Percentiles rank a stretch among this genome's conserved stretches.
phyloP scores from a whole-genome alignment of 495 filamentous ascomycete species.

The Pyronema omphalodes region DNA sequence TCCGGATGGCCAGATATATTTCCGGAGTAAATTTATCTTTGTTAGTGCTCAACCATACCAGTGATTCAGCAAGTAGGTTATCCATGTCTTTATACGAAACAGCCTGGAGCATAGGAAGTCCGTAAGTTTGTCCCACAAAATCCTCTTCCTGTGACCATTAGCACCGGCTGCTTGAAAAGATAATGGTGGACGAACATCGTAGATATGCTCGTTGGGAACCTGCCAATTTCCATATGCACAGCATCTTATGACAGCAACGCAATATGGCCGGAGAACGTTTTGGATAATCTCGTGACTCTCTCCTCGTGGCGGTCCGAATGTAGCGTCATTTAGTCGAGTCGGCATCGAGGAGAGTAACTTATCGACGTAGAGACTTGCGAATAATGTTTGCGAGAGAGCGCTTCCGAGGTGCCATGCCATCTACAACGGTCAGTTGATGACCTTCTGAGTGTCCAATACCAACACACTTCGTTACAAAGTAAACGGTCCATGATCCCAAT shows the following conservation, averaged over 20 bases:
- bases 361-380: conserved; percentile 89
- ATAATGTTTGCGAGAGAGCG: conserved; percentile 81
- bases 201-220: conserved; percentile 62
- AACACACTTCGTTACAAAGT: conserved; percentile 81
- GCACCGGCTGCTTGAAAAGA: background rate
- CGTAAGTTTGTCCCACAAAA: conserved; percentile 78
- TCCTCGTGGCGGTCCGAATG: conserved; percentile 16
- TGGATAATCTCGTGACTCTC: conserved; percentile 33
- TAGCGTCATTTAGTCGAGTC: conserved; percentile 44
- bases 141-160: conserved; percentile 67
- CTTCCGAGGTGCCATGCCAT: conserved; percentile 96
- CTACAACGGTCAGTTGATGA: conserved; percentile 26
- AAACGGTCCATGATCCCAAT: conserved; percentile 90
- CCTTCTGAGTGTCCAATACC: conserved; percentile 26
- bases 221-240: conserved; percentile 61
- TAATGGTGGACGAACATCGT: conserved; percentile 45
- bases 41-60: conserved; percentile 33
- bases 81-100: conserved; percentile 40
- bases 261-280: conserved; percentile 65
- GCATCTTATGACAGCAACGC: conserved; percentile 61
- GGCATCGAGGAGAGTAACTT: conserved; percentile 57
- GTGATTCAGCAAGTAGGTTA: conserved; percentile 41
- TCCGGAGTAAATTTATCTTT: conserved; percentile 31
- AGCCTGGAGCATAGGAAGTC: conserved; percentile 50
- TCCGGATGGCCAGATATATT: conserved; percentile 40